Base-by-base conservation (phyloP, 768 basidiomycete species). In the Auricularia sp. region DNA sequence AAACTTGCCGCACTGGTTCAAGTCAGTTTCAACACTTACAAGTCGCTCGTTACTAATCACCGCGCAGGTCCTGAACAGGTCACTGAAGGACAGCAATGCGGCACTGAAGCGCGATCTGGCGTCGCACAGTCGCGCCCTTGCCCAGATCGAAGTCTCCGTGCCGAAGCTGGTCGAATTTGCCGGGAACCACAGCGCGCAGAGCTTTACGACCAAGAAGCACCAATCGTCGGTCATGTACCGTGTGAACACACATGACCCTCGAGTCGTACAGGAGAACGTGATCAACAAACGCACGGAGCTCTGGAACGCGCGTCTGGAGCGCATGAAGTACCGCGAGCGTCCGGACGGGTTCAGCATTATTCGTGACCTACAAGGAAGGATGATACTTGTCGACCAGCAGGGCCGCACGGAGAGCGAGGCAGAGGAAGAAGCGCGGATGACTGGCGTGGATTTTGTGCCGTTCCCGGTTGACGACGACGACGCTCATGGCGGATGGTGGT, bases 381-480 rank as follows among this genome's bases (percentile, higher is more conserved):
- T 82, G 72, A 75, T 83, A 54, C 72, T 87, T 1, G 88, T 91
- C 54, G 88, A 91, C 73, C 73, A 76, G 47, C 70, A 84, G 51
- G 90, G 90, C 18, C 77, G 88, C 58, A 91, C 87, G 63, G 87
- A 88, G 75, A 84, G 83, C 67, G 90, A 92, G 74, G 88, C 79
- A 23, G 87, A 87, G 70, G 89, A 91, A 69, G 90, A 91, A 72
- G 76, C 74, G 39, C 75, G 68, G 62, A 58, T 77, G 43, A 69
- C 73, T 23, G 76, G 71, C 29, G 68, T 64, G 36, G 64, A 58
- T 6, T 14, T 61, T 16, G n/a, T 58, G 11, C 68, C 33, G 66
- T 59, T 59, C 34, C 56, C 56, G 14, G 23, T 6, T 10, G 56
- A 59, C 56, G 56, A 23, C 14, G 29, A 33, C 4, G 56, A 59